Conservation (phyloP, 1,284 basidiomycete species). For the Papiliotrema fonsecae region DNA sequence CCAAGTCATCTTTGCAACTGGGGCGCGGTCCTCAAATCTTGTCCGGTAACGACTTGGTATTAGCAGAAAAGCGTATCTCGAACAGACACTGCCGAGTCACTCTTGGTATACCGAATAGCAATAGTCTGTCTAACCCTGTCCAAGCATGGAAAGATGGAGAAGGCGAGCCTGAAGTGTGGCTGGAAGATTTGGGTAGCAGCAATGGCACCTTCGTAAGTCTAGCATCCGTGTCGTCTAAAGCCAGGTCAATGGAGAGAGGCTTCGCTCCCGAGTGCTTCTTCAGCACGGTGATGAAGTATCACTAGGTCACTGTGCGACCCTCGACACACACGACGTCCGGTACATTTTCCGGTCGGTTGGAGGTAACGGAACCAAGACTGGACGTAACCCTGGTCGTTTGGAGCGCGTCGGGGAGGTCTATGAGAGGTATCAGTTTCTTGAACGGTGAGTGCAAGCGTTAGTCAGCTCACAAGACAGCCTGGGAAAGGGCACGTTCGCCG, state of each 20-base stretch:
- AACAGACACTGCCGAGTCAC: slow-evolving; percentile 43
- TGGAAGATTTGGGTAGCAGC: slow-evolving; percentile 64
- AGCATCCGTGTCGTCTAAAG: background rate
- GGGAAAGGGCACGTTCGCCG: slow-evolving; percentile 47
- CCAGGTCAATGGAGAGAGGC: slow-evolving; percentile 66
- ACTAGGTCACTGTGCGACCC: slow-evolving; percentile 58
- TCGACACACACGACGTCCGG: slow-evolving; percentile 49
- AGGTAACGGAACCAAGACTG: slow-evolving; percentile 20
- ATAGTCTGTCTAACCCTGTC: slow-evolving; percentile 12
- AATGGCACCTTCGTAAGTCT: slow-evolving; percentile 78
- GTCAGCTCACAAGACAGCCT: slow-evolving; percentile 20
- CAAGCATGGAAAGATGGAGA: slow-evolving; percentile 35
- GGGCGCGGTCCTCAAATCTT: slow-evolving; percentile 33
- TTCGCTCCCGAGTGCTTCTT: slow-evolving; percentile 58
- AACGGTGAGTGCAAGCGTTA: slow-evolving; percentile 33
- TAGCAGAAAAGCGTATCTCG: slow-evolving; percentile 41
- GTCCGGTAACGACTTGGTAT: slow-evolving; percentile 36
- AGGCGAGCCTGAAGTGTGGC: slow-evolving; percentile 56
- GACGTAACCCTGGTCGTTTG: slow-evolving; percentile 18
- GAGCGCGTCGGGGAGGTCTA: slow-evolving; percentile 49
- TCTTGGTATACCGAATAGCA: slow-evolving; percentile 27
- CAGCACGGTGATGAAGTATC: slow-evolving; percentile 76
- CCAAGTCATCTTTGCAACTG: slow-evolving; percentile 31
- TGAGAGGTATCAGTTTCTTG: slow-evolving; percentile 41
- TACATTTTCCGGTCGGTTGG: slow-evolving; percentile 50